These are phyloP conservation scores for Globisporangium paroecandrum DNA, from an alignment of 352 stramenopile genomes.

Conservation along the genomic window DNA sequence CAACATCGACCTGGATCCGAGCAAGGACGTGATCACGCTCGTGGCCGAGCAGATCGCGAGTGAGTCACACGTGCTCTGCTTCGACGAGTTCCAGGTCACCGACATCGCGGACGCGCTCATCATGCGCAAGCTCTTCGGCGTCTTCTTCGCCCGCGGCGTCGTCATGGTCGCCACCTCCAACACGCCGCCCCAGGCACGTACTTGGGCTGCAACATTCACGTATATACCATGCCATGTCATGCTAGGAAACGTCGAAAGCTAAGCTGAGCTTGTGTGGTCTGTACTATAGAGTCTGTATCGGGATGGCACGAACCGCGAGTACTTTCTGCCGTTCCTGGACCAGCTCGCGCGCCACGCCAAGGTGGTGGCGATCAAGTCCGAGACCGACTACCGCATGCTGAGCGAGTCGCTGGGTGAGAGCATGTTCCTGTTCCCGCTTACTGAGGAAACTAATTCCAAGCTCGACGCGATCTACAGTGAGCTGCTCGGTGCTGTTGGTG, in stretches of 20 bases:
- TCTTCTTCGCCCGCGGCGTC: conserved; percentile 86
- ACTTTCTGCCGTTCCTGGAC: conserved; percentile 97
- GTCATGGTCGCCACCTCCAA: conserved; percentile 97
- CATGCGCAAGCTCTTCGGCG: conserved; percentile 92
- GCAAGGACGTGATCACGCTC: conserved; percentile 64
- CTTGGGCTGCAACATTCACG: background rate
- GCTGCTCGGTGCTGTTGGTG: conserved; percentile 24
- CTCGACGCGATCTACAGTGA: conserved; percentile 48
- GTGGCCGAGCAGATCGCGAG: conserved; percentile 85
- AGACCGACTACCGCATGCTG: conserved; percentile 73
- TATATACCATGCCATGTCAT: background rate
- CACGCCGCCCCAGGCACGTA: conserved; percentile 54
- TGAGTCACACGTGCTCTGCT: conserved; percentile 92
- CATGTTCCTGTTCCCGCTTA: conserved; percentile 61
- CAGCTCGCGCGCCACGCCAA: conserved; percentile 89
- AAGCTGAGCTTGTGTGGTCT: background rate
- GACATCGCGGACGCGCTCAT: conserved; percentile 97
- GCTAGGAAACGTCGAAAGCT: background rate
- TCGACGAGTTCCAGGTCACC: conserved; percentile 98
- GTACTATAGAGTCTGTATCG: conserved; percentile 89
- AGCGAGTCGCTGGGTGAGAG: conserved; percentile 30
- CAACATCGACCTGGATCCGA: conserved; percentile 77
- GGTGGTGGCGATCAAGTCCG: conserved; percentile 64
- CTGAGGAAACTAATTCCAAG: conserved; percentile 20
- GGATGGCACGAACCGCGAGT: conserved; percentile 93